These are phyloP conservation scores for Quercus lobata DNA, from an alignment of 331 rosid species.

Conservation along the genomic window DNA sequence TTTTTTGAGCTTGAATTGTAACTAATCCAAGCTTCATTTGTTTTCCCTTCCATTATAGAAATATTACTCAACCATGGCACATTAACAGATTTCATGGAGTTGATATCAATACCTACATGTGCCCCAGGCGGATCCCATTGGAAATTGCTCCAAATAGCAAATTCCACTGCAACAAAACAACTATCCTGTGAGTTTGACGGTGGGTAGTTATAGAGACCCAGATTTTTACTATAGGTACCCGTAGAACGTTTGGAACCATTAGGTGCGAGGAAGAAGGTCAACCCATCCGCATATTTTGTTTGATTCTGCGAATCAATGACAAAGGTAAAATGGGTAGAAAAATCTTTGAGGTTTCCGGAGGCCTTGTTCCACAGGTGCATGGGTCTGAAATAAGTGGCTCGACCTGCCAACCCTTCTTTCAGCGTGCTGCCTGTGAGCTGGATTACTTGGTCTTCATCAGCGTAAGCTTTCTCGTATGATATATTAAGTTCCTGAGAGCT, in stretches of 20 bases:
- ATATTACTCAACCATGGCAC: constrained; percentile 19
- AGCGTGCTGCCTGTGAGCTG: constrained; percentile 7
- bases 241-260: neutral
- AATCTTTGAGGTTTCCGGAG: constrained; percentile 27
- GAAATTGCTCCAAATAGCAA: neutral
- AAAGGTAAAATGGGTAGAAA: constrained; percentile 24
- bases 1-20: constrained; percentile 23
- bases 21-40: constrained; percentile 19
- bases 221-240: neutral
- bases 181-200: neutral
- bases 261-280: constrained; percentile 26
- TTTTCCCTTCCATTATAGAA: constrained; percentile 2
- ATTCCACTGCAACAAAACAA: constrained; percentile 22
- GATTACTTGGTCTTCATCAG: neutral
- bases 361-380: constrained; percentile 38
- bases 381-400: constrained; percentile 29
- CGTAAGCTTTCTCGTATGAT: constrained; percentile 19
- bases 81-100: constrained; percentile 33
- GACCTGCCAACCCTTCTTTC: neutral
- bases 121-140: constrained; percentile 13
- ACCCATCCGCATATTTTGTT: neutral
- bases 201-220: constrained; percentile 24
- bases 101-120: constrained; percentile 48
- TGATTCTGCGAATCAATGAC: constrained; percentile 8
- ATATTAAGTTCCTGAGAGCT: neutral